These are phyloP conservation scores for Keithomyces neogunnii DNA, from an alignment of 2,329 filamentous ascomycete species.

Conservation along the genomic window DNA sequence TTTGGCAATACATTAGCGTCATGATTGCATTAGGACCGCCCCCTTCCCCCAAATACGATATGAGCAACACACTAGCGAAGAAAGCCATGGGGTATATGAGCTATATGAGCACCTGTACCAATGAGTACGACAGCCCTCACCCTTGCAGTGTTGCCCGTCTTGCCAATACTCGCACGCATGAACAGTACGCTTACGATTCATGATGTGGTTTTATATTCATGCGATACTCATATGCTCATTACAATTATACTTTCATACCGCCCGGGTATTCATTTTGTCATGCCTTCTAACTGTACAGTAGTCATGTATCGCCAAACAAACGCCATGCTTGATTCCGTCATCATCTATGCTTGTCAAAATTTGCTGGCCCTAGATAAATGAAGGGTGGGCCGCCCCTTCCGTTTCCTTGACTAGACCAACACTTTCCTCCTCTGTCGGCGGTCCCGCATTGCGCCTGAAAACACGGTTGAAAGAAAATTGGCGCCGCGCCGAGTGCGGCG, in stretches of 20 bases:
- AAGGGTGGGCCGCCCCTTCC: background rate
- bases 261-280: background rate
- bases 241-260: too few relatives aligned
- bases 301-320: too few relatives aligned
- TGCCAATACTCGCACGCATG: too few relatives aligned
- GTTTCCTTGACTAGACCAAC: conserved; percentile 70
- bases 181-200: background rate
- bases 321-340: too few relatives aligned
- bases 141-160: too few relatives aligned
- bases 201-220: background rate
- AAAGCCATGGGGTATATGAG: too few relatives aligned
- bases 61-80: too few relatives aligned
- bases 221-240: background rate
- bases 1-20: too few relatives aligned
- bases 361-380: background rate
- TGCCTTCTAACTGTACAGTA: background rate
- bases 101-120: too few relatives aligned
- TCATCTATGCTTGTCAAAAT: background rate
- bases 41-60: too few relatives aligned
- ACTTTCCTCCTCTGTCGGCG: conserved; percentile 70
- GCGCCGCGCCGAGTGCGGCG: conserved; percentile 54
- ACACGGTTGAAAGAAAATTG: conserved; percentile 93
- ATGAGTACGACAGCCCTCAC: too few relatives aligned
- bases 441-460: conserved; percentile 41
- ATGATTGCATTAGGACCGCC: too few relatives aligned